These are phyloP conservation scores for Gnetum montanum DNA, from an alignment of 75 land plant genomes.

Conservation along the genomic window DNA sequence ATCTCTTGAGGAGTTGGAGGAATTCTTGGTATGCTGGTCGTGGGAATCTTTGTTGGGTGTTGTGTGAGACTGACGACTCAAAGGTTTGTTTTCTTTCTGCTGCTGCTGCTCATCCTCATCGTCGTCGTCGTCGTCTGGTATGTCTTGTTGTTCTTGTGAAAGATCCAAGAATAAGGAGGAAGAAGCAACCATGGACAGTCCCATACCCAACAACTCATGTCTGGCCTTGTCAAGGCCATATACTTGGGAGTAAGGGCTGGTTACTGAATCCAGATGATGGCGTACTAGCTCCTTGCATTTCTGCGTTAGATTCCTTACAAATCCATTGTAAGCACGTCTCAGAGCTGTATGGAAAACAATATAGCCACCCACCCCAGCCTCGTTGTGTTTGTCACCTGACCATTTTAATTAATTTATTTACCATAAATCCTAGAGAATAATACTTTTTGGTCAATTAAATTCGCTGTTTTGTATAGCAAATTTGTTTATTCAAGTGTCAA, in stretches of 20 bases:
- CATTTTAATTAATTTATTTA: background rate
- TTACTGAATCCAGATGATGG: constrained; percentile 80
- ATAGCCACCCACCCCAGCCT: constrained; percentile 60
- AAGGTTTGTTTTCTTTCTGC: constrained; percentile 53
- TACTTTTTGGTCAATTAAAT: no score
- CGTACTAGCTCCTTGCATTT: constrained; percentile 84
- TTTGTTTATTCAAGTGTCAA: no score
- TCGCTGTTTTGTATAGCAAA: no score
- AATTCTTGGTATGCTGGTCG: no score
- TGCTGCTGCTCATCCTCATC: constrained; percentile 29
- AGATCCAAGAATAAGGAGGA: constrained; percentile 30
- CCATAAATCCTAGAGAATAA: background rate
- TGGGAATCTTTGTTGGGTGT: constrained; percentile 54
- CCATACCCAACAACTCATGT: constrained; percentile 13
- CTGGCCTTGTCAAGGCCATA: constrained; percentile 29
- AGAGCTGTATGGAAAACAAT: constrained; percentile 86
- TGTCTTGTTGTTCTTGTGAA: constrained; percentile 21
- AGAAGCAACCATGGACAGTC: constrained; percentile 4
- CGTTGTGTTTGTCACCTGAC: constrained; percentile 22
- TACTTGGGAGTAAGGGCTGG: constrained; percentile 66
- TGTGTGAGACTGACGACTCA: constrained; percentile 23
- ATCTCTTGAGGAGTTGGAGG: no score
- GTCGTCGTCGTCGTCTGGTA: constrained; percentile 13
- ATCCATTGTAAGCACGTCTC: constrained; percentile 58
- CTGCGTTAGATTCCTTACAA: constrained; percentile 58